Evolutionary conservation across 805 yeast genomes (phyloP).

Genomic region (Maudiozyma barnettii): DNA sequence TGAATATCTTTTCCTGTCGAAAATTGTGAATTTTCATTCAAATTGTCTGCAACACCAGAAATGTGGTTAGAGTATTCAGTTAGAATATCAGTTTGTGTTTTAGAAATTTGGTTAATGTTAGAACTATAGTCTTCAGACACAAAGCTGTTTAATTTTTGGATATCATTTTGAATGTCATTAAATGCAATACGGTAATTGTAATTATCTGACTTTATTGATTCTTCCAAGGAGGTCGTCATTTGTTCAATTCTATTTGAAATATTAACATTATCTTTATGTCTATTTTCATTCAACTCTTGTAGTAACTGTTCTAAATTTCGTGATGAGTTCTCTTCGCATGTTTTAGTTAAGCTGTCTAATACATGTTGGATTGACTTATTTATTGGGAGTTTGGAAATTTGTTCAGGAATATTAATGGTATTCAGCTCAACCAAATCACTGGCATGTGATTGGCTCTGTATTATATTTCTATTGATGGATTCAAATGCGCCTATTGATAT

Average conservation of each 20-base stretch:
- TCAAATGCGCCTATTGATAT: neutral
- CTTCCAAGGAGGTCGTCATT: neutral
- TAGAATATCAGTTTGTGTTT: constrained; percentile 10
- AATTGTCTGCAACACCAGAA: neutral
- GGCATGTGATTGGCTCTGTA: neutral
- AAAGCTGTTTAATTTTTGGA: constrained; percentile 1
- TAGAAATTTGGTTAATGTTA: constrained; percentile 10
- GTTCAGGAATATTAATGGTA: neutral
- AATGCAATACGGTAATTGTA: neutral
- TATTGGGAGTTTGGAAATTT: neutral
- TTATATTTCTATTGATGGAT: neutral
- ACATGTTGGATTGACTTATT: neutral
- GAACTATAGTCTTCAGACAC: constrained; percentile 5
- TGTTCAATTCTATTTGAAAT: neutral
- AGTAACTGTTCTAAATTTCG: neutral
- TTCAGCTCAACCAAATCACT: neutral
- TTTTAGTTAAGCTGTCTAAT: neutral
- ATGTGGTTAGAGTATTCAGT: constrained; percentile 2
- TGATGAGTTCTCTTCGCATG: constrained; percentile 1
- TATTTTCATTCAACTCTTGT: neutral
- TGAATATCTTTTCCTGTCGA: neutral
- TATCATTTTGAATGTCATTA: neutral
- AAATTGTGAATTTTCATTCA: neutral
- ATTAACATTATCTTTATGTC: neutral
- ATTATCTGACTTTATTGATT: neutral